Conservation (phyloP, 2,329 filamentous ascomycete genomes). For the Fusarium sp. region DNA sequence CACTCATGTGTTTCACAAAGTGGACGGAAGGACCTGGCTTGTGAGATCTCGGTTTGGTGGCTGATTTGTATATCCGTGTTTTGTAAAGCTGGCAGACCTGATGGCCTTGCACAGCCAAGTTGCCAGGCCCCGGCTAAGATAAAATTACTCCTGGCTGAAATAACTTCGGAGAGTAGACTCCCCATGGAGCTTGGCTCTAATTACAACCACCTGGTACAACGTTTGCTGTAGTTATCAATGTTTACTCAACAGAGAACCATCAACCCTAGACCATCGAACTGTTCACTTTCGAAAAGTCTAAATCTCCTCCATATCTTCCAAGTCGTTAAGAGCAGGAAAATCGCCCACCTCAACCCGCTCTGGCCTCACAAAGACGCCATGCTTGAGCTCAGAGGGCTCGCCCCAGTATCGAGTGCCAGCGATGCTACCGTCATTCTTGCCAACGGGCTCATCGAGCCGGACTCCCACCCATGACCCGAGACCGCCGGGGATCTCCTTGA, state of each 20-base stretch:
- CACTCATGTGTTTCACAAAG: conserved; percentile 1
- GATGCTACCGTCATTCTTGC: conserved; percentile 83
- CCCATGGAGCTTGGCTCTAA: neutral
- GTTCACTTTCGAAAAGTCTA: conserved; percentile 42
- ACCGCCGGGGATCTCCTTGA: conserved; percentile 75
- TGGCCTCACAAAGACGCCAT: conserved; percentile 80
- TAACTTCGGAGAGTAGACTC: neutral
- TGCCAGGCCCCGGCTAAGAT: neutral
- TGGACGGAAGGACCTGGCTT: neutral
- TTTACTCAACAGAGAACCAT: neutral
- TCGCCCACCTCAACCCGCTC: conserved; percentile 81
- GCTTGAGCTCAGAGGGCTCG: conserved; percentile 68
- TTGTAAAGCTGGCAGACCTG: neutral
- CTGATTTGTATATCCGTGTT: neutral
- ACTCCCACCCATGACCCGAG: conserved; percentile 76
- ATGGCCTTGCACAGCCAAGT: neutral
- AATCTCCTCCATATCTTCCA: conserved; percentile 81
- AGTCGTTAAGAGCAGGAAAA: conserved; percentile 73
- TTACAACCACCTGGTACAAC: neutral
- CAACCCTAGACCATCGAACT: neutral
- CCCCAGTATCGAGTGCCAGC: conserved; percentile 75
- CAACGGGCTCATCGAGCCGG: conserved; percentile 79
- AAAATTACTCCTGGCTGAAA: neutral
- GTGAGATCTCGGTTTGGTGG: neutral
- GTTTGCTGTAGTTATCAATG: neutral